Evolutionary conservation across 768 basidiomycete genomes (phyloP).

Genomic region (Termitomyces sp.): DNA sequence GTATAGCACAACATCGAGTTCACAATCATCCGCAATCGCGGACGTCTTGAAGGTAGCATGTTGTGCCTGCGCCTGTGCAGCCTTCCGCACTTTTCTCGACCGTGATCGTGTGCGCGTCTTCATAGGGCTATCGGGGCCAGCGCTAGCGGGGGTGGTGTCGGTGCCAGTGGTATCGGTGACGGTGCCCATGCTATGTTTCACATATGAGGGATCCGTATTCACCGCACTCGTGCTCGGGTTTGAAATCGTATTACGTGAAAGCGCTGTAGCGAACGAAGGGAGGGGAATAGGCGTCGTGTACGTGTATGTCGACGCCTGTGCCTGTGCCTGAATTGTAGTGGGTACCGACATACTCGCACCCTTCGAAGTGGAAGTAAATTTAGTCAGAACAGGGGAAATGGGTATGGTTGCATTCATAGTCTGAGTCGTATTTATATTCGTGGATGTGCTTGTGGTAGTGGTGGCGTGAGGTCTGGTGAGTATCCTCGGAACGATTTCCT

Average conservation of each 20-base stretch:
- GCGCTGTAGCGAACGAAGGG: conserved; percentile 35
- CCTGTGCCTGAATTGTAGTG: background rate
- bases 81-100: conserved; percentile 1
- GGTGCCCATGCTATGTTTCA: background rate
- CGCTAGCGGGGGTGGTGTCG: background rate
- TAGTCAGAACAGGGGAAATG: background rate
- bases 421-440: background rate
- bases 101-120: background rate
- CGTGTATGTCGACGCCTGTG: background rate
- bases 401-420: background rate
- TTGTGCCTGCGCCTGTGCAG: background rate
- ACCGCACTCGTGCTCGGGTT: background rate
- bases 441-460: background rate
- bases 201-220: background rate
- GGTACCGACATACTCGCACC: background rate
- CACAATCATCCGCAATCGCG: background rate
- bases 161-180: background rate
- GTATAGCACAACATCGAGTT: background rate
- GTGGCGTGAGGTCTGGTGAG: background rate
- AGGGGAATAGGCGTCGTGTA: conserved; percentile 25
- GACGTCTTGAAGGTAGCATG: background rate
- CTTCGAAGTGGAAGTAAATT: background rate
- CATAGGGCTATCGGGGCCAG: background rate
- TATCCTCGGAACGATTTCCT: background rate
- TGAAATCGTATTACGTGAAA: background rate